Base-by-base conservation (phyloP, 2,329 filamentous ascomycete genomes). In the Claviceps pazoutovae region DNA sequence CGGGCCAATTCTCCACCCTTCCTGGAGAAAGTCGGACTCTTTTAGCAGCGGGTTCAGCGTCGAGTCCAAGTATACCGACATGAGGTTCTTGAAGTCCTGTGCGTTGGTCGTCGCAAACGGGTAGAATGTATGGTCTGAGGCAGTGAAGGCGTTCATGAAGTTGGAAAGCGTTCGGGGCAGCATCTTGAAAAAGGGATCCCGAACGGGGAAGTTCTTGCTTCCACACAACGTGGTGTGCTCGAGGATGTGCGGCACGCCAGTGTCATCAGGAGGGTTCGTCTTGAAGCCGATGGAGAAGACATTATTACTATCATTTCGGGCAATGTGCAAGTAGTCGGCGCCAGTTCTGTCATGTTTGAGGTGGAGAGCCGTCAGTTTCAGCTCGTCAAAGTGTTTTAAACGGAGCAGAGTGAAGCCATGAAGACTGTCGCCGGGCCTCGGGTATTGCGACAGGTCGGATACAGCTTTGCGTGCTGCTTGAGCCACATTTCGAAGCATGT, bases 101-200 rank as follows among this genome's bases (percentile, higher is more conserved):
- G 81, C 75, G 62, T 98, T 98, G 23, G 93, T 98, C 2, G 93
- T 98, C 52, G 93, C 90, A 67, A 98, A 98, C 2, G 93, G 93
- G 64, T 98, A 98, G 59, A 88, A 95, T 11, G 93, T 98, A 66
- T 98, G 90, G 63, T 97, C 91, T 21, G 89, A 86, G 26, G 90
- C 89, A 43, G 93, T 98, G 65, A 97, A 95, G 55, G 93, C 93
- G 67, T 98, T 98, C 93, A 98, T 98, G 65, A 96, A 98, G 69
- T 97, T 98, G 57, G 93, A 96, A n/a, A 98, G 77, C 5, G 93
- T 96, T 60, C 93, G 83, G 21, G 93, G 93, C 26, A 98, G 79
- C 93, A 98, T 98, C 78, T 97, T 98, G 76, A 98, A 98, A 75
- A 98, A 98, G 0, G 93, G 93, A 63, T 98, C 93, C 56, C 93